Evolutionary conservation across 2,329 filamentous ascomycete genomes (phyloP).

Genomic region (Zasmidium cellare): DNA sequence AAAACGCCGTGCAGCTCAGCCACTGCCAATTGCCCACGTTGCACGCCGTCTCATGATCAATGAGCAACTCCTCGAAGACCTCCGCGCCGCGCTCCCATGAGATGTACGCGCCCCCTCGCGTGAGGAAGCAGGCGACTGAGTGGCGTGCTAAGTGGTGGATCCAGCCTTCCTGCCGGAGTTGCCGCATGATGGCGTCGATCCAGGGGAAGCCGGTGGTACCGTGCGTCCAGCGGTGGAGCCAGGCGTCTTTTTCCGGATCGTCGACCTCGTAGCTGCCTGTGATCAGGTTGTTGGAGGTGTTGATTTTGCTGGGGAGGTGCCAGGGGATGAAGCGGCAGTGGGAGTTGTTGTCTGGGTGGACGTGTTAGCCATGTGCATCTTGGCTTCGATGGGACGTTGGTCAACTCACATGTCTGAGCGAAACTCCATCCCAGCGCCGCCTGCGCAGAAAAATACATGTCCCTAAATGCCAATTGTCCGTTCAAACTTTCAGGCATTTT

Average conservation of each 20-base stretch:
- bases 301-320: slow-evolving; percentile 67
- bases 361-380: no score
- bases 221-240: slow-evolving; percentile 68
- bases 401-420: slow-evolving; percentile 52
- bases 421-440: slow-evolving; percentile 66
- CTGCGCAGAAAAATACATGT: slow-evolving; percentile 82
- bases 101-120: slow-evolving; percentile 74
- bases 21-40: slow-evolving; percentile 79
- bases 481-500: slow-evolving; percentile 66
- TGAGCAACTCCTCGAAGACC: slow-evolving; percentile 73
- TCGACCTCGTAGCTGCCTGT: slow-evolving; percentile 67
- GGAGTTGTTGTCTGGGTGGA: slow-evolving; percentile 54
- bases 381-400: neutral
- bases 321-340: slow-evolving; percentile 75
- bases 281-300: slow-evolving; percentile 48
- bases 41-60: slow-evolving; percentile 74
- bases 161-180: slow-evolving; percentile 71
- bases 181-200: slow-evolving; percentile 79
- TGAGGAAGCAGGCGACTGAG: slow-evolving; percentile 79
- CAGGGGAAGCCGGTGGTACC: slow-evolving; percentile 75
- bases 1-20: slow-evolving; percentile 75
- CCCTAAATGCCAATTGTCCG: slow-evolving; percentile 73
- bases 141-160: slow-evolving; percentile 78
- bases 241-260: slow-evolving; percentile 60
- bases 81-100: slow-evolving; percentile 77